Conservation (phyloP, 768 basidiomycete species). For the Asterophora lycoperdoides region DNA sequence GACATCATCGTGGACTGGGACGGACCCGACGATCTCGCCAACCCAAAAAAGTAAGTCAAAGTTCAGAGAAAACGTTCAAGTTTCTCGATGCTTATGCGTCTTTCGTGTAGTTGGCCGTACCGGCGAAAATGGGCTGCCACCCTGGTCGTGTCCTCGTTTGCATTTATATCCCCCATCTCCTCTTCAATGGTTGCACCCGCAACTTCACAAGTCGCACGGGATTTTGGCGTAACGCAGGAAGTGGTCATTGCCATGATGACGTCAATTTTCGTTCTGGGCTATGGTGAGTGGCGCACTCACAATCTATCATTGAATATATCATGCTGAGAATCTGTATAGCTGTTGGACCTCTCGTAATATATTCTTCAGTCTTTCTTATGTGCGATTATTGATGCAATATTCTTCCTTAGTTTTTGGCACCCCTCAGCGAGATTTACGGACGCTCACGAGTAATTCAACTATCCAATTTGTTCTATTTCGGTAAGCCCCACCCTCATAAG, state of each 20-base stretch:
- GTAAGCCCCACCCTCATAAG: too few relatives aligned
- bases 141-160: slow-evolving; percentile 34
- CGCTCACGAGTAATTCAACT: slow-evolving; percentile 57
- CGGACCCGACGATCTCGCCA: slow-evolving; percentile 52
- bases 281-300: slow-evolving; percentile 35
- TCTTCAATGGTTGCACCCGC: slow-evolving; percentile 78
- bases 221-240: slow-evolving; percentile 51
- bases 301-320: not conserved
- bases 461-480: slow-evolving; percentile 63
- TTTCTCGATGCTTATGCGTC: not conserved
- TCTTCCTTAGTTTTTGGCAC: slow-evolving; percentile 41
- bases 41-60: slow-evolving; percentile 52
- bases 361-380: not conserved
- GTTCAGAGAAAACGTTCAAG: not conserved
- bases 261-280: slow-evolving; percentile 51
- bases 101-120: slow-evolving; percentile 46
- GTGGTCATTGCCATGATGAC: slow-evolving; percentile 53
- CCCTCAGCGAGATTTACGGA: slow-evolving; percentile 70
- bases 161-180: slow-evolving; percentile 64
- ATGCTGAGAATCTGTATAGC: slow-evolving; percentile 30
- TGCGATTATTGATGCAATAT: not conserved
- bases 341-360: slow-evolving; percentile 44
- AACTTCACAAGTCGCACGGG: slow-evolving; percentile 39
- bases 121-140: slow-evolving; percentile 53
- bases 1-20: slow-evolving; percentile 56